Base-by-base conservation (phyloP, 441 rosid genomes). In the Geranium incanum region DNA sequence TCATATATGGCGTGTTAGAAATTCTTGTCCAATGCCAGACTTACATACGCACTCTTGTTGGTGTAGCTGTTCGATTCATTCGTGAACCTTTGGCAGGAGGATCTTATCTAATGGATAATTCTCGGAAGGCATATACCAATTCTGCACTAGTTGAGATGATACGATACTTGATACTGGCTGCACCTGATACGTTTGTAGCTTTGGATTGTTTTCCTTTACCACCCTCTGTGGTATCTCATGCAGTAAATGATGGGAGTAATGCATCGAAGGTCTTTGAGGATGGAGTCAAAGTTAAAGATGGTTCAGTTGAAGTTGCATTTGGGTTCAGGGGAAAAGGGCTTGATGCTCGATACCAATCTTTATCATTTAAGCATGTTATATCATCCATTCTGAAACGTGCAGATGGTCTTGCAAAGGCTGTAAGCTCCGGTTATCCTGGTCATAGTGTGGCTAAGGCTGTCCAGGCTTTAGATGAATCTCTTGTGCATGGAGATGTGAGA, bases 191-290 rank as follows among this genome's bases (percentile, higher is more conserved):
- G 67, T 93, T 93, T 86, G 97, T 96, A 82, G 91, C 96, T 72
- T 70, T 90, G 77, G 97, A 93, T 82, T 96, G 92, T 87, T 90
- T 93, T 74, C 98, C 99, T 38, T 87, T 96, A 75, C 99, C 98
- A 19, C 75, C 89, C 19, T 86, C 86, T 75, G 87, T 92, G 60
- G 74, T 91, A 71, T 90, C 97, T 68, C 86, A 86, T 79, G 84
- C 94, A 68, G 77, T 79, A 68, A 90, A 73, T 82, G 97, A 93
- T 75, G 97, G 87, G 69, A 80, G 85, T 75, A 84, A 85, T 83
- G 73, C 81, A 59, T 84, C 88, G 48, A 96, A 88, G 87, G 82
- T 85, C 76, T 85, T 84, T 65, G 97, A 89, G 75, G 89, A 87
- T 81, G 78, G 74, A 68, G 88, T 85, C 77, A 92, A 87, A 83